Conservation (phyloP, 2,329 filamentous ascomycete genomes). For the Xylariaceae sp. region DNA sequence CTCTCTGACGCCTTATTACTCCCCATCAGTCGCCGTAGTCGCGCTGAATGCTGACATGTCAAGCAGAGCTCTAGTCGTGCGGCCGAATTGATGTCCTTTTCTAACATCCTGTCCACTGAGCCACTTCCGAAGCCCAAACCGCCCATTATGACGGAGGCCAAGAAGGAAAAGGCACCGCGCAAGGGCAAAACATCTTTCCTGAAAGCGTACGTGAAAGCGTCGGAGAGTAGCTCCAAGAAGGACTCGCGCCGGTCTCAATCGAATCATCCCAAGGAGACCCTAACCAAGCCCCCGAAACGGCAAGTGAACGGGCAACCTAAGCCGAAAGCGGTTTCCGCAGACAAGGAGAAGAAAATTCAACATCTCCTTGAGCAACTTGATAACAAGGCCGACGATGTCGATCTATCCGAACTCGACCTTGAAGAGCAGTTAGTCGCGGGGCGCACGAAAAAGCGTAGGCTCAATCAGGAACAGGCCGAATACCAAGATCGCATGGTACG, state of each 20-base stretch:
- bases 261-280: constrained; percentile 41
- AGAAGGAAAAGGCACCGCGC: constrained; percentile 35
- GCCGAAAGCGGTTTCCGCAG: constrained; percentile 46
- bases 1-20: background rate
- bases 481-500: constrained; percentile 58
- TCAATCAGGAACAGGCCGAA: constrained; percentile 62
- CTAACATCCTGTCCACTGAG: constrained; percentile 84
- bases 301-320: constrained; percentile 55
- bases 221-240: constrained; percentile 44
- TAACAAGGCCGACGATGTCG: constrained; percentile 37
- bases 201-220: constrained; percentile 46
- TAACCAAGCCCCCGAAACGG: constrained; percentile 50
- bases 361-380: constrained; percentile 51
- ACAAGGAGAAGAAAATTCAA: constrained; percentile 66
- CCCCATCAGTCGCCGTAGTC: background rate
- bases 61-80: constrained; percentile 64
- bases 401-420: constrained; percentile 40
- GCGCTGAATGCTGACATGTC: constrained; percentile 10
- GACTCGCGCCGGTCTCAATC: constrained; percentile 46
- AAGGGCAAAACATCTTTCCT: constrained; percentile 42
- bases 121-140: constrained; percentile 51
- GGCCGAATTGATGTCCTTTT: constrained; percentile 90
- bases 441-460: constrained; percentile 59
- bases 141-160: constrained; percentile 34
- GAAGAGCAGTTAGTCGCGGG: constrained; percentile 48